A percentile compares a stretch with the other conserved stretches of the same genome.
phyloP scores from a whole-genome alignment of 2,329 filamentous ascomycete genomes.

The Xylariaceae sp. region DNA sequence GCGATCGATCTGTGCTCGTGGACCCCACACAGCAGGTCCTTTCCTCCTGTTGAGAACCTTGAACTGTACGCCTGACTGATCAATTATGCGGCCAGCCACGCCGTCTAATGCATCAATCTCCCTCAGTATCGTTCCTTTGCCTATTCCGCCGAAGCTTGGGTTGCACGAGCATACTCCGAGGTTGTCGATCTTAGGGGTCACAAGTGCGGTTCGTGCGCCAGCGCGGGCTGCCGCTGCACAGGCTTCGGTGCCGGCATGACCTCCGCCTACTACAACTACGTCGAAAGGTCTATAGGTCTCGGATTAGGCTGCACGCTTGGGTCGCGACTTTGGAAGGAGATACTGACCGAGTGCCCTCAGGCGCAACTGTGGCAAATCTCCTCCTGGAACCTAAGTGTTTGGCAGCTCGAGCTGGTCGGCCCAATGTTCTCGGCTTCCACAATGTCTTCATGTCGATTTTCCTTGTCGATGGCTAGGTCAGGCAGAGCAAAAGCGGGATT shows the following conservation, averaged over 20 bases:
- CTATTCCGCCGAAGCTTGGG: slow-evolving; percentile 84
- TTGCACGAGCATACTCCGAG: slow-evolving; percentile 27
- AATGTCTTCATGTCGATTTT: slow-evolving; percentile 28
- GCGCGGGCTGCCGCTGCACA: slow-evolving; percentile 85
- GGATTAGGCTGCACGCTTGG: background rate
- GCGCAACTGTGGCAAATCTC: slow-evolving; percentile 31
- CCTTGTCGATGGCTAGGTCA: background rate
- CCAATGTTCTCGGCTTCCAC: slow-evolving; percentile 29
- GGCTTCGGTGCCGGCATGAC: slow-evolving; percentile 93
- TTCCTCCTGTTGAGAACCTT: slow-evolving; percentile 84
- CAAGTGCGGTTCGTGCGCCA: slow-evolving; percentile 82
- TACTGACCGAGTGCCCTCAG: slow-evolving; percentile 32
- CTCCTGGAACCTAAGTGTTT: slow-evolving; percentile 16
- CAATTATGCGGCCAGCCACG: slow-evolving; percentile 80
- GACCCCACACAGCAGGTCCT: slow-evolving; percentile 95
- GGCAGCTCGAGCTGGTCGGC: slow-evolving; percentile 22
- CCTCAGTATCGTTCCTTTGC: slow-evolving; percentile 92
- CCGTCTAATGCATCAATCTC: slow-evolving; percentile 96
- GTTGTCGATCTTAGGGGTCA: slow-evolving; percentile 65
- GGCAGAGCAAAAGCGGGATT: too few relatives aligned
- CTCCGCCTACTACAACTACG: slow-evolving; percentile 93
- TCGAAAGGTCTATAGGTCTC: slow-evolving; percentile 60
- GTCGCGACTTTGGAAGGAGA: background rate
- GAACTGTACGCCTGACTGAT: slow-evolving; percentile 95
- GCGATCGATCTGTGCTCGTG: slow-evolving; percentile 92